phyloP scores from a whole-genome alignment of 179 eudicot species.

The Spinacia oleracea region DNA sequence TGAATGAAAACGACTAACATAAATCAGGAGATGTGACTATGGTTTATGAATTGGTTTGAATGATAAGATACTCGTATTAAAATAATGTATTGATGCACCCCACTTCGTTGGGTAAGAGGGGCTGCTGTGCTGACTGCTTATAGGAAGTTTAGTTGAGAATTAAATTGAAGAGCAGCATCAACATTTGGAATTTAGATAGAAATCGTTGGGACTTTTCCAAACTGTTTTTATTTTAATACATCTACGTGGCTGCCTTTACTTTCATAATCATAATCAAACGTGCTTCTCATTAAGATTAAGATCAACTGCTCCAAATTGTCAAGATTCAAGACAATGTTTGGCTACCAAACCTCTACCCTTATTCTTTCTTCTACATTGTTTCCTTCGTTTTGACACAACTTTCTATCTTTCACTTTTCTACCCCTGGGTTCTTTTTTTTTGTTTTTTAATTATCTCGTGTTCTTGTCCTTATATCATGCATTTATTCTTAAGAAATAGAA shows the following conservation, averaged over 20 bases:
- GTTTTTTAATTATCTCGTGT: background rate
- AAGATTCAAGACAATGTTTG: background rate
- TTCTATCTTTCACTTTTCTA: conserved; percentile 15
- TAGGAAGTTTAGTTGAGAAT: conserved; percentile 6
- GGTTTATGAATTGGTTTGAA: too few relatives aligned
- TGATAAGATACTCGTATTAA: too few relatives aligned
- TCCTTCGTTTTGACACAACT: conserved; percentile 8
- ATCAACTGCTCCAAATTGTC: conserved; percentile 14
- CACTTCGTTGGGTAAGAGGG: background rate
- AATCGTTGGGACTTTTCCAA: conserved; percentile 20
- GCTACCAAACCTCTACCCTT: conserved; percentile 55
- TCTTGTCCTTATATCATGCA: too few relatives aligned
- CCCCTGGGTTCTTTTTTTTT: conserved; percentile 20
- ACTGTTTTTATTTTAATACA: too few relatives aligned
- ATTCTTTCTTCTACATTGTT: conserved; percentile 43
- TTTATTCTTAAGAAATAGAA: background rate
- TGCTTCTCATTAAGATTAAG: background rate
- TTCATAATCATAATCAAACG: background rate
- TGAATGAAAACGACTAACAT: too few relatives aligned
- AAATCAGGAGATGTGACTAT: too few relatives aligned
- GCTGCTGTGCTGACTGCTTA: background rate
- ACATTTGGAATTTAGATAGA: background rate
- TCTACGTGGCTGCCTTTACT: background rate
- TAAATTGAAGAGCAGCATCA: background rate
- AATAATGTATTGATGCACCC: background rate